A percentile compares a stretch with the other conserved stretches of the same genome.
Conservation (phyloP, 495 filamentous ascomycete species). For the Neurospora tetraspora region DNA sequence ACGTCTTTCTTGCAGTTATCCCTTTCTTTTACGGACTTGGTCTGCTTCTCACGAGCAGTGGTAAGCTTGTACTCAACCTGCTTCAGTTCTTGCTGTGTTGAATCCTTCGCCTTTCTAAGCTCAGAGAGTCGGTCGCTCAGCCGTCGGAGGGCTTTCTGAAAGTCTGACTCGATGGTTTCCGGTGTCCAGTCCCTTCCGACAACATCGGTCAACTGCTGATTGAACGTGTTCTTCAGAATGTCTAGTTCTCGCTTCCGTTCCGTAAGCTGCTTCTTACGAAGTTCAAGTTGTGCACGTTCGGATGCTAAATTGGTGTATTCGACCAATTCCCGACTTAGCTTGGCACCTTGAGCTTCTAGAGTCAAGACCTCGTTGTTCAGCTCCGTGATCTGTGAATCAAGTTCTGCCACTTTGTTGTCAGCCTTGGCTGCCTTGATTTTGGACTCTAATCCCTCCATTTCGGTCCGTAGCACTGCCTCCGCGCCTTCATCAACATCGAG, state of each 20-base stretch:
- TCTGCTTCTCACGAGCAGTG: slow-evolving; percentile 47
- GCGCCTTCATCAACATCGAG: slow-evolving; percentile 78
- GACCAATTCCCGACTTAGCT: slow-evolving; percentile 63
- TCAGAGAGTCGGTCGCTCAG: slow-evolving; percentile 43
- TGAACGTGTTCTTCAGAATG: slow-evolving; percentile 67
- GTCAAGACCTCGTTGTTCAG: slow-evolving; percentile 51
- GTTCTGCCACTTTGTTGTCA: slow-evolving; percentile 48
- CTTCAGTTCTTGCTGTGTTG: slow-evolving; percentile 59
- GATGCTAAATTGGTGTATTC: slow-evolving; percentile 68
- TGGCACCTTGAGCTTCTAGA: slow-evolving; percentile 58
- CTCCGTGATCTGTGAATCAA: slow-evolving; percentile 57
- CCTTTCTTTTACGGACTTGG: slow-evolving; percentile 54
- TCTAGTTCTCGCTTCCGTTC: slow-evolving; percentile 60
- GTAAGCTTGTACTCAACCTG: slow-evolving; percentile 71
- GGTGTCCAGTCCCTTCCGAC: slow-evolving; percentile 58
- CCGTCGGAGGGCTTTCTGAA: slow-evolving; percentile 52
- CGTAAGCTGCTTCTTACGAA: slow-evolving; percentile 64
- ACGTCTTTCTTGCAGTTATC: slow-evolving; percentile 45
- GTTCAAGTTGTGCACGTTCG: slow-evolving; percentile 68
- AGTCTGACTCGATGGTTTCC: slow-evolving; percentile 58
- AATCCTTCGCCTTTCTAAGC: slow-evolving; percentile 58
- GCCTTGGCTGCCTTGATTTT: slow-evolving; percentile 51
- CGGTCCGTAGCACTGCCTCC: slow-evolving; percentile 62
- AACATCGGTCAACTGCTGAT: slow-evolving; percentile 51
- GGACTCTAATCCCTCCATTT: slow-evolving; percentile 56